Percentiles rank a stretch among this genome's conserved stretches.
Conservation (phyloP, 148 eudicot genomes). For the Chenopodium formosanum region DNA sequence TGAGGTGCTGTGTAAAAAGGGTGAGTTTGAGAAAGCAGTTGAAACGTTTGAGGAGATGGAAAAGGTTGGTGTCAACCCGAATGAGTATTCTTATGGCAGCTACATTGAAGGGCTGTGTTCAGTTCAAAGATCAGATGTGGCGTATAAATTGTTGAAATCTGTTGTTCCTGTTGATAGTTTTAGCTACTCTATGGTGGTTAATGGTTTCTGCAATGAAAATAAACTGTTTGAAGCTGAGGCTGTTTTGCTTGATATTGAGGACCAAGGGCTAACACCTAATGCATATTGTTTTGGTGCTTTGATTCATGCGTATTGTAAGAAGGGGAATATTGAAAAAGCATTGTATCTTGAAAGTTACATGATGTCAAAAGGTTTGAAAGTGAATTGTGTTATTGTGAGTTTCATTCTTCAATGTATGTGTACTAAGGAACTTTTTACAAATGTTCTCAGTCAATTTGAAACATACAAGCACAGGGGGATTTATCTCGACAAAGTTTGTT, state of each 20-base stretch:
- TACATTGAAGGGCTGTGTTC: constrained; percentile 59
- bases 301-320: constrained; percentile 52
- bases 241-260: constrained; percentile 49
- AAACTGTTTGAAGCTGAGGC: constrained; percentile 54
- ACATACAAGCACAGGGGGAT: constrained; percentile 29
- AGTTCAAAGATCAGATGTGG: constrained; percentile 36
- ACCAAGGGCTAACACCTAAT: constrained; percentile 42
- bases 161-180: constrained; percentile 34
- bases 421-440: constrained; percentile 31
- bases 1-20: constrained; percentile 51
- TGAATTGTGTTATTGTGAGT: constrained; percentile 50
- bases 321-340: constrained; percentile 42
- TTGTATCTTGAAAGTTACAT: constrained; percentile 42
- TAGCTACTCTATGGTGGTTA: constrained; percentile 52
- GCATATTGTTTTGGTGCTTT: constrained; percentile 43
- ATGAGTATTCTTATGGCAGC: constrained; percentile 39
- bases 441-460: constrained; percentile 40
- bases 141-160: constrained; percentile 41
- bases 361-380: constrained; percentile 48
- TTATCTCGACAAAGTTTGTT: constrained; percentile 53
- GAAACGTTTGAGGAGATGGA: constrained; percentile 47
- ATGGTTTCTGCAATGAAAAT: constrained; percentile 56
- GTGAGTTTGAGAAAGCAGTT: constrained; percentile 45
- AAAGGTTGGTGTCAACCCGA: constrained; percentile 42
- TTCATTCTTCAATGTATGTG: constrained; percentile 55